Evolutionary conservation across 2,329 filamentous ascomycete genomes (phyloP), one percentile per base, ranked within the genome.

Genomic region (Stylonectria norvegica): DNA sequence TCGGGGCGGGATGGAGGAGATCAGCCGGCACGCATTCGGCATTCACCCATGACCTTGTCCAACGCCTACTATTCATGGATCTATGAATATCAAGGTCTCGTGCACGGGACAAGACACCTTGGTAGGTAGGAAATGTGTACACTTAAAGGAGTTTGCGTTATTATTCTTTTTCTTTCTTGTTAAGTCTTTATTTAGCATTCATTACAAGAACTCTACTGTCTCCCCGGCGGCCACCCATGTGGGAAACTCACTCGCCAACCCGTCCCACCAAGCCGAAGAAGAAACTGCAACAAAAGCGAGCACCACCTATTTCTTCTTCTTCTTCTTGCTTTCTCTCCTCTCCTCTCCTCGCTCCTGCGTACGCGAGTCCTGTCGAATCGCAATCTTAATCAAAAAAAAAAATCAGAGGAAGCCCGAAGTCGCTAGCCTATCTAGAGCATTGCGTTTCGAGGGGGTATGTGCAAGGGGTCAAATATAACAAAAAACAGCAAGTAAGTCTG

Each of bases 391-490:
- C 33, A 39, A n/a, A n/a, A 38, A 54, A 49, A 40, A 34, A 36
- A 31, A 45, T 40, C 36, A 45, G 33, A 36, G 41, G 34, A 40
- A 35, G 33, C 31, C 34, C 20, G 33, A 46, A 34, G 27, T 47
- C 35, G 37, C 41, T 39, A 43, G 40, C 43, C 34, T 38, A 35
- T 43, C 38, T 44, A 44, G 36, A 32, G 19, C 42, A 16, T 42
- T 31, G 31, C 27, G 31, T 37, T 28, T 31, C 25, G 12, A 41
- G 31, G 44, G 47, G 52, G 50, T 52, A 53, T 57, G 54, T 56
- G 52, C 50, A 52, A 47, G 33, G 46, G 38, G 25, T 25, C 39
- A 27, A 17, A 30, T 43, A 42, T 38, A 29, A 37, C 36, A 40
- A 36, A 42, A 41, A 50, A 31, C 25, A 20, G 11, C 34, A 38